Evolutionary conservation across 441 rosid genomes (phyloP).

Genomic region (Corymbia citriodora): DNA sequence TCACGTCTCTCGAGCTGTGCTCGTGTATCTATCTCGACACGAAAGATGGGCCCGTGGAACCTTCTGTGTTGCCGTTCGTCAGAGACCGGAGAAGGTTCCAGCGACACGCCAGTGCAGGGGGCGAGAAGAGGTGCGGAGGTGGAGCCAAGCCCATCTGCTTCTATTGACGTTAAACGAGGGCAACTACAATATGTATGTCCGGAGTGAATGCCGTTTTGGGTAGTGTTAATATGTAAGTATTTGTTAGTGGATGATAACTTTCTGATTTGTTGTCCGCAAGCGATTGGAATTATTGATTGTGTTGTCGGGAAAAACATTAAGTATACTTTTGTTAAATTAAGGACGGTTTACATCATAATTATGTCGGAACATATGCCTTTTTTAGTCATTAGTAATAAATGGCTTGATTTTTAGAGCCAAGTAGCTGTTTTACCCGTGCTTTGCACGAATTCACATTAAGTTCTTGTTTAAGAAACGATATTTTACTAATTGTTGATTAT

Average conservation of each 20-base stretch:
- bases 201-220: background rate
- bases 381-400: background rate
- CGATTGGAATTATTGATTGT: background rate
- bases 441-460: background rate
- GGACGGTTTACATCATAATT: background rate
- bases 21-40: conserved; percentile 24
- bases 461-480: background rate
- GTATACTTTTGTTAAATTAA: background rate
- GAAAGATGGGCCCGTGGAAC: conserved; percentile 15
- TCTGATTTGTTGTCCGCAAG: background rate
- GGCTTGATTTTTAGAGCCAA: background rate
- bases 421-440: background rate
- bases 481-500: background rate
- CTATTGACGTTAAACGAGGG: background rate
- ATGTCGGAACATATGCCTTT: background rate
- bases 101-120: background rate
- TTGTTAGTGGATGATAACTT: background rate
- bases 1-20: conserved; percentile 27
- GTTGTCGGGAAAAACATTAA: background rate
- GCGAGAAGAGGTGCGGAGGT: background rate
- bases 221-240: background rate
- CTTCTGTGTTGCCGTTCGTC: background rate
- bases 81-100: background rate
- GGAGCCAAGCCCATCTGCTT: background rate
- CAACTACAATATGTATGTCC: background rate